Percentiles rank a stretch among this genome's conserved stretches.
phyloP scores from a whole-genome alignment of 352 stramenopile species.

The Peronospora belbahrii region DNA sequence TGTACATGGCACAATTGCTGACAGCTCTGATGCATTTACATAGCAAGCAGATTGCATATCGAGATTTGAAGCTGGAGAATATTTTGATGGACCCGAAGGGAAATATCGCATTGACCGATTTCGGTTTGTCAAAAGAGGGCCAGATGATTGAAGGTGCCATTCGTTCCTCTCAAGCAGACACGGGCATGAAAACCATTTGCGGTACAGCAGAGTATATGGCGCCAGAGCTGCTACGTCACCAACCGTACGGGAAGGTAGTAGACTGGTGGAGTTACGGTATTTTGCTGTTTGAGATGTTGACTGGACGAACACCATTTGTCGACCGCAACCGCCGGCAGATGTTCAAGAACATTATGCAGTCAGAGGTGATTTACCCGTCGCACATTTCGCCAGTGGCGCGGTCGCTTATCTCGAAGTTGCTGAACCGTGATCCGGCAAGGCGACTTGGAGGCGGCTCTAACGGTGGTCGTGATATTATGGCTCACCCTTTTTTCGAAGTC shows the following conservation, averaged over 20 bases:
- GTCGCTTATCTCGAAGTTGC: constrained; percentile 82
- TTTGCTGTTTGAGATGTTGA: constrained; percentile 86
- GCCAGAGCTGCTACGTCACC: constrained; percentile 71
- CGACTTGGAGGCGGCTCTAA: constrained; percentile 87
- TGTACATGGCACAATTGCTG: constrained; percentile 86
- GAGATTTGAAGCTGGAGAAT: constrained; percentile 87
- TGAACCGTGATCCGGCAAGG: constrained; percentile 90
- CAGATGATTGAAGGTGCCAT: constrained; percentile 78
- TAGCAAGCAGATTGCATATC: constrained; percentile 85
- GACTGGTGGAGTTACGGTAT: constrained; percentile 89
- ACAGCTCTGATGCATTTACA: constrained; percentile 85
- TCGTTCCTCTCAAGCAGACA: constrained; percentile 65
- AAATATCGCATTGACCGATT: constrained; percentile 84
- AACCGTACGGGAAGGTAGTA: constrained; percentile 85
- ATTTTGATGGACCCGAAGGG: constrained; percentile 86
- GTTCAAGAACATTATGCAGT: constrained; percentile 90
- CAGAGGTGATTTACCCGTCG: constrained; percentile 81
- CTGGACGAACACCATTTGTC: constrained; percentile 78
- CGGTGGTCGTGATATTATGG: constrained; percentile 83
- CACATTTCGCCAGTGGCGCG: constrained; percentile 72
- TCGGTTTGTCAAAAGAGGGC: constrained; percentile 82
- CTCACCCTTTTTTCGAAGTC: constrained; percentile 73
- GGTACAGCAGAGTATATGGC: constrained; percentile 87
- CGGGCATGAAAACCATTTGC: constrained; percentile 87
- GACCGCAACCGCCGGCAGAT: constrained; percentile 84